These are phyloP conservation scores for Colletotrichum sp. DNA, from an alignment of 2,329 filamentous ascomycete species.

Conservation along the genomic window DNA sequence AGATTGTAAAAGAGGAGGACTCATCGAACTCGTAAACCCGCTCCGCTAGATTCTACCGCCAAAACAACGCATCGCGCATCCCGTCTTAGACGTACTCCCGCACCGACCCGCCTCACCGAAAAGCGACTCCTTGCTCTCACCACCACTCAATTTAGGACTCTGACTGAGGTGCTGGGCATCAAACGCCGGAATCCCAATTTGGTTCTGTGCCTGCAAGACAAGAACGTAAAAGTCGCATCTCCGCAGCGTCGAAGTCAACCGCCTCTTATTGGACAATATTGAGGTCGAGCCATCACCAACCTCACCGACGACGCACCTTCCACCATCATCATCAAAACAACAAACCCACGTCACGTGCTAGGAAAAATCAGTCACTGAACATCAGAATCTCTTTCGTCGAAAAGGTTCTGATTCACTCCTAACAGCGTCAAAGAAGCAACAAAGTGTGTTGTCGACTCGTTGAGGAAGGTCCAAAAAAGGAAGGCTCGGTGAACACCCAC, in stretches of 20 bases:
- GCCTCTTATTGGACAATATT: neutral
- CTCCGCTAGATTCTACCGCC: neutral
- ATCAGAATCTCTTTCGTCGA: neutral
- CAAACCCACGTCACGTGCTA: neutral
- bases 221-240: neutral
- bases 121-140: neutral
- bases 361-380: neutral
- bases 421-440: neutral
- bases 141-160: neutral
- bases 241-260: neutral
- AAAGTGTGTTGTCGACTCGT: neutral
- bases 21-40: neutral
- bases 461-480: neutral
- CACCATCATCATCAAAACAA: neutral
- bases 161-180: conserved; percentile 1
- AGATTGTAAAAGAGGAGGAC: neutral
- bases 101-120: neutral
- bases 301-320: neutral
- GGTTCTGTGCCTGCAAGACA: neutral
- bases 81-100: neutral
- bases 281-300: neutral
- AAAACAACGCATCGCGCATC: neutral
- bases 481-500: neutral
- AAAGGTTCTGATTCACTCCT: neutral
- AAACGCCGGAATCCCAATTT: neutral